Percentiles rank a stretch among this genome's conserved stretches.
phyloP scores from a whole-genome alignment of 2,329 filamentous ascomycete genomes.

The Phyllosticta paracitricarpa region DNA sequence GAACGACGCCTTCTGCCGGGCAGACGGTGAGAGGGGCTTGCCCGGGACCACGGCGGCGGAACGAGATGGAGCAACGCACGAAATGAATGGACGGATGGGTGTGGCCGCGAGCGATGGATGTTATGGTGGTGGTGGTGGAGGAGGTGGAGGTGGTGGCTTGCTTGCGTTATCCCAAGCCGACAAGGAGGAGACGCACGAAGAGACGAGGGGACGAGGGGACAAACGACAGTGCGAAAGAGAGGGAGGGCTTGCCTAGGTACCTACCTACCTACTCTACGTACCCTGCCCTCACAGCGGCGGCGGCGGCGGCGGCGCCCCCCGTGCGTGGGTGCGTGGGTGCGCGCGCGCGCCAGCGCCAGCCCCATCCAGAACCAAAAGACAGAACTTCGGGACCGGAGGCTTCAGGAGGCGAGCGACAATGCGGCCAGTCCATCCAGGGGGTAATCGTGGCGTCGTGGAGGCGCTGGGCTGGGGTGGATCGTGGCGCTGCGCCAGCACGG shows the following conservation, averaged over 20 bases:
- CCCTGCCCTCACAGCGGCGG: background rate
- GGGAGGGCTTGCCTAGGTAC: background rate
- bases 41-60: background rate
- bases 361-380: background rate
- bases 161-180: background rate
- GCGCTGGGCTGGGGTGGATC: background rate
- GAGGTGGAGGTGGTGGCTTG: too few relatives aligned
- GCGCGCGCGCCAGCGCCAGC: background rate
- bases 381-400: background rate
- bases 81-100: too few relatives aligned
- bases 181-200: too few relatives aligned
- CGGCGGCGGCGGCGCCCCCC: too few relatives aligned
- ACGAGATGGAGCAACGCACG: background rate
- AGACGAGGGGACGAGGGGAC: background rate
- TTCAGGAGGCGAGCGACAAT: background rate
- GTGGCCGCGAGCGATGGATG: background rate
- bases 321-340: too few relatives aligned
- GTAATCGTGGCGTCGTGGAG: background rate
- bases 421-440: background rate
- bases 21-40: background rate
- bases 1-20: background rate
- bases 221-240: background rate
- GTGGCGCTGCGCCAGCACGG: background rate
- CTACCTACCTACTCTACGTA: background rate
- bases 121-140: background rate